These are phyloP conservation scores for Gyromitra esculenta DNA, from an alignment of 2,329 filamentous ascomycete genomes.

Conservation along the genomic window DNA sequence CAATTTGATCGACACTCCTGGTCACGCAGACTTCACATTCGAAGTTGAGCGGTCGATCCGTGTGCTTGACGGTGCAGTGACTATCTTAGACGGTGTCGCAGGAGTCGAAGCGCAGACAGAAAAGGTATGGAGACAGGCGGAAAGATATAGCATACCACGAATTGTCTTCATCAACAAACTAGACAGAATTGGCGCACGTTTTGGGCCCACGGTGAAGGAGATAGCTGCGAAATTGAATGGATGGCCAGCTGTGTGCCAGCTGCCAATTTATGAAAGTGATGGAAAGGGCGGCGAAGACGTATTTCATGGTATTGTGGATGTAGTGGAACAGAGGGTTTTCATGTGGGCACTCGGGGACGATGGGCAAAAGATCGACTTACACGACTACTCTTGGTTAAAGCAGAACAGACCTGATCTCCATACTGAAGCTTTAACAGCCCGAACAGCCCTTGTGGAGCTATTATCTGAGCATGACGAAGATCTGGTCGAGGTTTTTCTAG, in stretches of 20 bases:
- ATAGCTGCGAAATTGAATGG: slow-evolving; percentile 80
- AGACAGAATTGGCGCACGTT: slow-evolving; percentile 81
- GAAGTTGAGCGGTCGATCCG: slow-evolving; percentile 91
- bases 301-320: slow-evolving; percentile 85
- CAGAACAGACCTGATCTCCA: slow-evolving; percentile 52
- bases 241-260: slow-evolving; percentile 91
- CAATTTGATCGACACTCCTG: slow-evolving; percentile 94
- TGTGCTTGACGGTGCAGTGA: slow-evolving; percentile 89
- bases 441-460: slow-evolving; percentile 80
- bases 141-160: slow-evolving; percentile 83
- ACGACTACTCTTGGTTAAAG: slow-evolving; percentile 52
- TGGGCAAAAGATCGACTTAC: slow-evolving; percentile 68
- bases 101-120: slow-evolving; percentile 97
- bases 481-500: slow-evolving; percentile 85
- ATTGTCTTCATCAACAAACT: slow-evolving; percentile 86
- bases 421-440: slow-evolving; percentile 66
- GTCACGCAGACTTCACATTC: slow-evolving; percentile 96
- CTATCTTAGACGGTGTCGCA: slow-evolving; percentile 89
- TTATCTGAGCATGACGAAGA: slow-evolving; percentile 88
- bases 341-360: slow-evolving; percentile 75
- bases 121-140: slow-evolving; percentile 92
- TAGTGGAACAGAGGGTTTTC: slow-evolving; percentile 77
- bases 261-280: slow-evolving; percentile 85
- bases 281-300: slow-evolving; percentile 67
- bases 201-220: slow-evolving; percentile 85